Percentiles rank a stretch among this genome's conserved stretches.
Evolutionary conservation across 1,284 basidiomycete species (phyloP).

Genomic region (Trichosporon coremiiforme): DNA sequence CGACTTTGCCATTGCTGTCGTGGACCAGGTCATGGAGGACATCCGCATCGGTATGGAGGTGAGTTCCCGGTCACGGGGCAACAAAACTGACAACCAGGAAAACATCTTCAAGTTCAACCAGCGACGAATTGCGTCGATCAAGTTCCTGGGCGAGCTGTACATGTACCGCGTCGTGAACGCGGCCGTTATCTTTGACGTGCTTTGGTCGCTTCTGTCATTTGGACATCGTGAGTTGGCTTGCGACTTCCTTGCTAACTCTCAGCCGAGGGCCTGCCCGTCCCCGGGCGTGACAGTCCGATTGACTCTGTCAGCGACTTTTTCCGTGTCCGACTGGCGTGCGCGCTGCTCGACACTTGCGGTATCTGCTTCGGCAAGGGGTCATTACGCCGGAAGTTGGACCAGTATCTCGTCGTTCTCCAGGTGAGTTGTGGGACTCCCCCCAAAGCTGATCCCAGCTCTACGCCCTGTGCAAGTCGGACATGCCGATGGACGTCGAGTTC

Average conservation of each 20-base stretch:
- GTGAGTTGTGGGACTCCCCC: constrained; percentile 58
- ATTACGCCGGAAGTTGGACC: constrained; percentile 87
- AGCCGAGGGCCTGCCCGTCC: constrained; percentile 83
- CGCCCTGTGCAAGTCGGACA: constrained; percentile 76
- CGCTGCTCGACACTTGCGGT: constrained; percentile 92
- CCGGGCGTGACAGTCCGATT: constrained; percentile 70
- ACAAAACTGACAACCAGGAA: constrained; percentile 56
- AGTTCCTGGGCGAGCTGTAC: constrained; percentile 95
- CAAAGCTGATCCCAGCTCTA: constrained; percentile 66
- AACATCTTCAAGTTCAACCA: constrained; percentile 96
- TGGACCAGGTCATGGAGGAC: constrained; percentile 94
- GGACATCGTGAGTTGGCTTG: constrained; percentile 75
- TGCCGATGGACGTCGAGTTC: constrained; percentile 97
- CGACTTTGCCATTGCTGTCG: constrained; percentile 80
- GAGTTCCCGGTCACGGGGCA: constrained; percentile 22
- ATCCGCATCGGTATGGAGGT: constrained; percentile 82
- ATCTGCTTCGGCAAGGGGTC: constrained; percentile 94
- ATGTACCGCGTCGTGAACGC: constrained; percentile 93
- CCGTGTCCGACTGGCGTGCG: constrained; percentile 86
- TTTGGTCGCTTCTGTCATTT: constrained; percentile 95
- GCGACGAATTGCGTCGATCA: constrained; percentile 82
- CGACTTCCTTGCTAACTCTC: constrained; percentile 7
- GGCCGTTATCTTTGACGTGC: constrained; percentile 83
- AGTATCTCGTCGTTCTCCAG: constrained; percentile 90
- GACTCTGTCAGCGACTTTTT: constrained; percentile 97